Base-by-base conservation (phyloP, 2,329 filamentous ascomycete genomes). In the Trichoderma afroharzianum region DNA sequence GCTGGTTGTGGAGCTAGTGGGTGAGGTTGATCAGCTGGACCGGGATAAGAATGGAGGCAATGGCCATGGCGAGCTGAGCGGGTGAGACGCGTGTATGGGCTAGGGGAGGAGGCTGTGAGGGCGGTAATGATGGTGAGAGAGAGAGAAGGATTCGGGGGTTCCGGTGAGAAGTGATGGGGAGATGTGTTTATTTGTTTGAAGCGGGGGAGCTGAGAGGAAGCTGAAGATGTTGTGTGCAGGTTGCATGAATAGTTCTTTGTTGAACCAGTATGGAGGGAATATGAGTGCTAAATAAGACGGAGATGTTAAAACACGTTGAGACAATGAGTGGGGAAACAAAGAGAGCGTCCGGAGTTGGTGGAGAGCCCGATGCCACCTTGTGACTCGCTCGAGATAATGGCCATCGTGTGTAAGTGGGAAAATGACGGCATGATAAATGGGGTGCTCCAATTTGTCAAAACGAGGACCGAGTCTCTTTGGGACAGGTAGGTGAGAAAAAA, bases 21-120 rank as follows among this genome's bases (percentile, higher is more conserved):
- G 36, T 28, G 36, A 32, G 55, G 5, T 32, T 59, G 64, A 68
- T 68, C 64, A 68, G 64, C 64, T 68, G 64, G 64, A 68, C 64
- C 15, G 30, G 53, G 33, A 32, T 14, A 18, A 11, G 63, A 8
- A 39, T 26, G 21, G 33, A 21, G 26, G 47, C 2, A 53, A 53
- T 53, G 47, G 47, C n/a, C 21, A 32, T 61, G 58, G 58, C 30
- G 30, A 64, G 26, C 43, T 53, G 62, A 32, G 24, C 21, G 62
- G 43, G 63, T 36, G 33, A 67, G 63, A 58, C 24, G 53, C 43
- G 15, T 28, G 24, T 18, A n/a, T 39, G 64, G 24, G 53, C 28
- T 14, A 12, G 21, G 3, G 21, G 24, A 18, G 26, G 63, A 43
- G 63, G 50, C 50, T 67, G 21, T 57, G 53, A 58, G 8, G 50